These are phyloP conservation scores for Lolium multiflorum DNA, from an alignment of 176 grass and related monocot species.

Conservation along the genomic window DNA sequence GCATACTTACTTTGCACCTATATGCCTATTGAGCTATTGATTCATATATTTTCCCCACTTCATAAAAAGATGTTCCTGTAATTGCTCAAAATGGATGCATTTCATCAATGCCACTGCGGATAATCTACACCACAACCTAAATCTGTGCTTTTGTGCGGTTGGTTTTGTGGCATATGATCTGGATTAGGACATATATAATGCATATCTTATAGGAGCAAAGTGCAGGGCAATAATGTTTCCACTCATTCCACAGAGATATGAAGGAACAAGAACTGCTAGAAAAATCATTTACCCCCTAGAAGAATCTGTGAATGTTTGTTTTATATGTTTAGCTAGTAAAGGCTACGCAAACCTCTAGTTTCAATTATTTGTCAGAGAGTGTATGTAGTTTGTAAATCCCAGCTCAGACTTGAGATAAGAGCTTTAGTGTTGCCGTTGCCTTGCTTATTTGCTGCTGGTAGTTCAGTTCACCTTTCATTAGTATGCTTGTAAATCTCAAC, in stretches of 20 bases:
- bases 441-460: too few relatives aligned
- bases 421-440: too few relatives aligned
- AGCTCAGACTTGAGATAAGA: too few relatives aligned
- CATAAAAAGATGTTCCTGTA: neutral
- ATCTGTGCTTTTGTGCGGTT: neutral
- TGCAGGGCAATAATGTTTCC: slow-evolving; percentile 7
- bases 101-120: slow-evolving; percentile 1
- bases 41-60: slow-evolving; percentile 20
- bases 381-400: neutral
- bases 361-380: neutral
- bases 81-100: slow-evolving; percentile 7
- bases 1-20: slow-evolving; percentile 9
- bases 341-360: slow-evolving; percentile 11
- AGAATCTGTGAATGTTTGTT: slow-evolving; percentile 48
- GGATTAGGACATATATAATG: slow-evolving; percentile 21
- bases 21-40: slow-evolving; percentile 20
- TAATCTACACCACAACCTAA: neutral
- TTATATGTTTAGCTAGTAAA: neutral
- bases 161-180: neutral
- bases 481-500: too few relatives aligned
- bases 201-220: slow-evolving; percentile 10
- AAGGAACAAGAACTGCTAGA: slow-evolving; percentile 85
- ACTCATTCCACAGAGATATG: slow-evolving; percentile 69
- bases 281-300: slow-evolving; percentile 79
- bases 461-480: too few relatives aligned